These are phyloP conservation scores for Bjerkandera adusta DNA, from an alignment of 1,284 basidiomycete species.

Conservation along the genomic window DNA sequence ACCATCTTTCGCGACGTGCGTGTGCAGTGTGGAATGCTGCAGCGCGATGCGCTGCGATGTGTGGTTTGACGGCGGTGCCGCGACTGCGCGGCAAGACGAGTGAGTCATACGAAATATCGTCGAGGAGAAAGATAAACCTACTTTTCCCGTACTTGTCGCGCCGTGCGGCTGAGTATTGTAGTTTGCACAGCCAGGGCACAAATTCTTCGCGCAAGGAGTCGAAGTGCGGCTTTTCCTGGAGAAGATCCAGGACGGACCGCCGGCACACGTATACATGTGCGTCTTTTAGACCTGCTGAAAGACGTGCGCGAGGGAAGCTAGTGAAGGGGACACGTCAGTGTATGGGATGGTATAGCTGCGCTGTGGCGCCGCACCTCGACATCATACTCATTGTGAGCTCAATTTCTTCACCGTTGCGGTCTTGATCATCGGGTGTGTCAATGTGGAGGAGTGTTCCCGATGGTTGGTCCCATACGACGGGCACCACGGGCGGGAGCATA, in stretches of 20 bases:
- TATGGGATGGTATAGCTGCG: slow-evolving; percentile 10
- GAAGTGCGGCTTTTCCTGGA: slow-evolving; percentile 66
- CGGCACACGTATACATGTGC: slow-evolving; percentile 90
- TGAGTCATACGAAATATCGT: slow-evolving; percentile 13
- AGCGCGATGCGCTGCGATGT: slow-evolving; percentile 47
- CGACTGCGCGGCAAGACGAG: slow-evolving; percentile 30
- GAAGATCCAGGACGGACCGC: slow-evolving; percentile 68
- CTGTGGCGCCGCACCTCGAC: slow-evolving; percentile 57
- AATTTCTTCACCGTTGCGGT: slow-evolving; percentile 69
- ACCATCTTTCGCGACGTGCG: neutral
- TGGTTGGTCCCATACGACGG: slow-evolving; percentile 65
- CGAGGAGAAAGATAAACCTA: slow-evolving; percentile 26
- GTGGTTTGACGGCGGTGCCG: slow-evolving; percentile 39
- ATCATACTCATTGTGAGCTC: slow-evolving; percentile 74
- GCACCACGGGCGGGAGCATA: slow-evolving; percentile 36
- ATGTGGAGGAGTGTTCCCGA: slow-evolving; percentile 71
- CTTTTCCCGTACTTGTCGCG: slow-evolving; percentile 55
- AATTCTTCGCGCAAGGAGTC: slow-evolving; percentile 86
- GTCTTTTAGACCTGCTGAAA: slow-evolving; percentile 76
- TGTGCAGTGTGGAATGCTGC: slow-evolving; percentile 53
- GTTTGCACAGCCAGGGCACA: slow-evolving; percentile 85
- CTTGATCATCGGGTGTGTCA: slow-evolving; percentile 63
- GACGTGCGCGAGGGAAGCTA: slow-evolving; percentile 73
- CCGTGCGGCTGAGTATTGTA: slow-evolving; percentile 69
- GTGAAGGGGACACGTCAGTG: neutral